phyloP scores from a whole-genome alignment of 2,329 filamentous ascomycete species.

The Monosporascus sp. region DNA sequence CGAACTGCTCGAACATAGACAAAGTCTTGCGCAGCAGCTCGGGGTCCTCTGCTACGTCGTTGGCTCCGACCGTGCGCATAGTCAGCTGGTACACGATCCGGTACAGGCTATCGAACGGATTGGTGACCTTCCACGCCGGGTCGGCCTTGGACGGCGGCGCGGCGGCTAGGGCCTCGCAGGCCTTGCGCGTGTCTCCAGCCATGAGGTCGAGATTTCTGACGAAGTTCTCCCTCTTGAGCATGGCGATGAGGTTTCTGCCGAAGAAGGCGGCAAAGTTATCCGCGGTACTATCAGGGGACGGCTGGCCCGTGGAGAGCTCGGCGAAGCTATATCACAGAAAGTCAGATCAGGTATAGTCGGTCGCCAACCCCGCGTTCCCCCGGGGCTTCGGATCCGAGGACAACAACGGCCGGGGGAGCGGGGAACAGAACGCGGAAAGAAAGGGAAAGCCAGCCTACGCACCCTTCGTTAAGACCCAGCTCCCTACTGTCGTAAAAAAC shows the following conservation, averaged over 20 bases:
- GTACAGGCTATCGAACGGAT: conserved; percentile 51
- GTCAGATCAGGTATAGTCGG: not conserved
- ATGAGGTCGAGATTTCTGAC: conserved; percentile 34
- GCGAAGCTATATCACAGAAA: conserved; percentile 13
- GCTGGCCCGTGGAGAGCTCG: conserved; percentile 18
- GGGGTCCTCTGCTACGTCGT: conserved; percentile 46
- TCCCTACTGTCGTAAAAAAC: conserved; percentile 41
- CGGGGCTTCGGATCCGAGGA: no score
- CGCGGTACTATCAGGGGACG: conserved; percentile 4
- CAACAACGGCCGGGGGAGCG: no score
- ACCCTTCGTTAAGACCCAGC: conserved; percentile 39
- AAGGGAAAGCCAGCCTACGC: conserved; percentile 5
- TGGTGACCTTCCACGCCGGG: conserved; percentile 30
- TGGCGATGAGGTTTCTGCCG: conserved; percentile 22
- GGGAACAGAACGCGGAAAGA: no score
- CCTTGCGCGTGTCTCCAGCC: conserved; percentile 34
- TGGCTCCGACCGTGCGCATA: conserved; percentile 48
- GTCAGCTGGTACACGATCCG: conserved; percentile 50
- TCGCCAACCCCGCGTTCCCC: not conserved
- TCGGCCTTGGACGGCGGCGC: conserved; percentile 6
- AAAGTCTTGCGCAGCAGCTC: conserved; percentile 37
- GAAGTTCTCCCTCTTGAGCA: conserved; percentile 34
- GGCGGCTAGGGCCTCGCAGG: conserved; percentile 32
- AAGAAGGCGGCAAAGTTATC: conserved; percentile 24
- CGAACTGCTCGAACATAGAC: conserved; percentile 40